A percentile compares a stretch with the other conserved stretches of the same genome.
Conservation (phyloP, 768 basidiomycete genomes). For the Podaxis mareebaensis region DNA sequence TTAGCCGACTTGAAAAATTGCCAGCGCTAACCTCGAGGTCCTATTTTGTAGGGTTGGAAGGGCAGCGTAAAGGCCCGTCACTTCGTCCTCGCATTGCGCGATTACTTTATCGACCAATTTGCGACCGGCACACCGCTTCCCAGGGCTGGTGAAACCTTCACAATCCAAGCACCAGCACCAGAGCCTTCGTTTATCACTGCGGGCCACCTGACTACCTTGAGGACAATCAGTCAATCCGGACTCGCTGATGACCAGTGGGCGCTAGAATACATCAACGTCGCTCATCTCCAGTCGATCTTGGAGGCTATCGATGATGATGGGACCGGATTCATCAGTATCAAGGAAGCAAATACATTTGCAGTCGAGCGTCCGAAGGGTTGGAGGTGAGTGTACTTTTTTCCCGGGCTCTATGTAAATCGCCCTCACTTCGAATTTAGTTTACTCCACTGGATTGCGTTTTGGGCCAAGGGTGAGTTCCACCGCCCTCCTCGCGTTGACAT, state of each 20-base stretch:
- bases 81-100: slow-evolving; percentile 46
- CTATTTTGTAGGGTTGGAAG: slow-evolving; percentile 42
- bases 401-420: neutral
- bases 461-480: slow-evolving; percentile 23
- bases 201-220: neutral
- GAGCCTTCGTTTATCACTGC: too few species aligned
- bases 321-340: slow-evolving; percentile 37
- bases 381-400: slow-evolving; percentile 21
- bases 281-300: slow-evolving; percentile 31
- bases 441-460: slow-evolving; percentile 28
- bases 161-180: neutral
- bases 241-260: slow-evolving; percentile 30
- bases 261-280: slow-evolving; percentile 31
- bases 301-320: slow-evolving; percentile 45
- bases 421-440: slow-evolving; percentile 14
- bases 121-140: neutral
- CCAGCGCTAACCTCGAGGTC: neutral
- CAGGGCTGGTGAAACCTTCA: neutral
- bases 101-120: slow-evolving; percentile 33
- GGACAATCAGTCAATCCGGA: slow-evolving; percentile 15
- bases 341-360: slow-evolving; percentile 36
- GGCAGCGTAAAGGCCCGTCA: slow-evolving; percentile 52
- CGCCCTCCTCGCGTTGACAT: neutral
- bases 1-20: too few species aligned
- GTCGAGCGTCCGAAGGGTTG: slow-evolving; percentile 28